phyloP scores from a whole-genome alignment of 768 basidiomycete genomes.

The Tulasnella calospora region DNA sequence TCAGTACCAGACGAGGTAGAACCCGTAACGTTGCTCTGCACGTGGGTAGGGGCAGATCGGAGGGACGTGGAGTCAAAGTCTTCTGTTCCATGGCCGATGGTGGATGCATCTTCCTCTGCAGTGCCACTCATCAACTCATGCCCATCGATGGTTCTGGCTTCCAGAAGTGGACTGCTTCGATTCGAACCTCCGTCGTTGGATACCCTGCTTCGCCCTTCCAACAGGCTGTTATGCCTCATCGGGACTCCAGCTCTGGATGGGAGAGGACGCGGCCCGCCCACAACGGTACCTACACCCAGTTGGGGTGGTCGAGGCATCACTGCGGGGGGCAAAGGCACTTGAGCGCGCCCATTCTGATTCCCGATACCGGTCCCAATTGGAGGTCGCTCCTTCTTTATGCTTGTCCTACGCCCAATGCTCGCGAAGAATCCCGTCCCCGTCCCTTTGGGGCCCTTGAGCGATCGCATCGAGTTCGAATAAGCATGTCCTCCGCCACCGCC shows the following conservation, averaged over 20 bases:
- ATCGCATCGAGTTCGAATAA: neutral
- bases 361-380: conserved; percentile 8
- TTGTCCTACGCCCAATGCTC: conserved; percentile 23
- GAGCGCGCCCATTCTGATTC: neutral
- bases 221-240: conserved; percentile 1
- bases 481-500: neutral
- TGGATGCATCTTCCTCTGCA: neutral
- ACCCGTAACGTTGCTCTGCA: neutral
- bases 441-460: neutral
- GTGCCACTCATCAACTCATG: neutral
- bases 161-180: neutral
- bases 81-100: neutral
- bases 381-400: conserved; percentile 15
- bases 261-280: neutral
- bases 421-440: conserved; percentile 20
- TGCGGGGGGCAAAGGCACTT: neutral
- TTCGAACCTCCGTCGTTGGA: conserved; percentile 2
- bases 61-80: neutral
- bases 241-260: neutral
- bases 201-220: neutral
- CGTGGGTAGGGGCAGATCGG: neutral
- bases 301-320: neutral
- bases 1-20: neutral
- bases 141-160: neutral
- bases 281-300: neutral